Conservation (phyloP, 2,329 filamentous ascomycete species). For the Apiospora marii region DNA sequence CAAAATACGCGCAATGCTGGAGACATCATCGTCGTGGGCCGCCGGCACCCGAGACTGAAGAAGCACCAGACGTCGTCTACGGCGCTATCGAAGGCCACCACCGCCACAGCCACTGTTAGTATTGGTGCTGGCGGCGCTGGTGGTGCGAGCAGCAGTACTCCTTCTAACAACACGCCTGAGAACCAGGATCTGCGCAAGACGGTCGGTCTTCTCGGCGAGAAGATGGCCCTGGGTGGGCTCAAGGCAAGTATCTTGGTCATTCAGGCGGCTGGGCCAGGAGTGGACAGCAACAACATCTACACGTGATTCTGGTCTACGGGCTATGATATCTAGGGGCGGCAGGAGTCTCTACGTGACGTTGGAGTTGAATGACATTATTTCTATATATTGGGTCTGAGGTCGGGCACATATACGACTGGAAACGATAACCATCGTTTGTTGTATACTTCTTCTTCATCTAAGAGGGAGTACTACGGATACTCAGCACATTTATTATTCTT, state of each 20-base stretch:
- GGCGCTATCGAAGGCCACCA: conserved; percentile 15
- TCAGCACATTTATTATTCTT: neutral
- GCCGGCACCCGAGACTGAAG: conserved; percentile 51
- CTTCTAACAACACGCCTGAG: conserved; percentile 32
- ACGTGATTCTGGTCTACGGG: neutral
- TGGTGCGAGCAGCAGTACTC: conserved; percentile 25
- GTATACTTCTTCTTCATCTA: neutral
- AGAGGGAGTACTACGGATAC: neutral
- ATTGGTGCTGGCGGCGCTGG: neutral
- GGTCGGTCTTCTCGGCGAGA: conserved; percentile 67
- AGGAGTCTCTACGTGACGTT: neutral
- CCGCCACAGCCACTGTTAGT: neutral
- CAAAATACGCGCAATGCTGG: conserved; percentile 71
- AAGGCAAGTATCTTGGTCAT: conserved; percentile 75
- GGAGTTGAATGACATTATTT: neutral
- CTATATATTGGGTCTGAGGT: neutral
- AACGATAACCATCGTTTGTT: neutral
- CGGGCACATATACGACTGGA: neutral
- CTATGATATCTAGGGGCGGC: neutral
- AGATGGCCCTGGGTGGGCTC: conserved; percentile 65
- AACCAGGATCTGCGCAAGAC: conserved; percentile 56
- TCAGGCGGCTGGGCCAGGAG: conserved; percentile 58
- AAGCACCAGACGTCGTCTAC: conserved; percentile 28
- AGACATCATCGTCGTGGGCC: conserved; percentile 74
- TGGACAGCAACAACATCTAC: neutral